Evolutionary conservation across 1,284 basidiomycete genomes (phyloP).

Genomic region (Fistulinella cinereoalba): DNA sequence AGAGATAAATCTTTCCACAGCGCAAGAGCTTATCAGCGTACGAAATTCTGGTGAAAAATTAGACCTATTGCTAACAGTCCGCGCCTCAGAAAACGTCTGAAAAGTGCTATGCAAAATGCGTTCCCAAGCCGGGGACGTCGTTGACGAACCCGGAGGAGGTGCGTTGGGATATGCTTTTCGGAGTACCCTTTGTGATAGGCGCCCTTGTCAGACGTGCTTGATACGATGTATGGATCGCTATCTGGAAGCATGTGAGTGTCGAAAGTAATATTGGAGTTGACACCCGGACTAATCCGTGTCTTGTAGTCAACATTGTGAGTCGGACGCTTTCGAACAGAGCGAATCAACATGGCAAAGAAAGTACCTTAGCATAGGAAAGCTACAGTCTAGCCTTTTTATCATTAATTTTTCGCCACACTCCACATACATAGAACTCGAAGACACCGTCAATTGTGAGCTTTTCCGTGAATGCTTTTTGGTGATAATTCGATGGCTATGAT

Average conservation of each 20-base stretch:
- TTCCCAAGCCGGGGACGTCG: constrained; percentile 72
- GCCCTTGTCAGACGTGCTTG: constrained; percentile 59
- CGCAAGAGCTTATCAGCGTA: constrained; percentile 80
- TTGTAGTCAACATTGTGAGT: constrained; percentile 71
- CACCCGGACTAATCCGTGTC: neutral
- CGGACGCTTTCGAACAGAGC: constrained; percentile 59
- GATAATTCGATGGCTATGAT: constrained; percentile 14
- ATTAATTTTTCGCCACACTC: too few relatives aligned
- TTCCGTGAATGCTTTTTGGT: neutral
- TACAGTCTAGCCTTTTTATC: neutral
- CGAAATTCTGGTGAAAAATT: neutral
- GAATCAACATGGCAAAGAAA: constrained; percentile 28
- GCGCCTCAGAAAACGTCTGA: constrained; percentile 66
- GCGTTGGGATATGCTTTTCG: neutral
- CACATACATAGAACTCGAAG: too few relatives aligned
- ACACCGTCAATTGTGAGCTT: too few relatives aligned
- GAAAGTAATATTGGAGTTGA: neutral
- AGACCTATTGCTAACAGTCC: neutral
- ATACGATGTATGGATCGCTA: constrained; percentile 76
- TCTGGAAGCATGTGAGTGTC: constrained; percentile 74
- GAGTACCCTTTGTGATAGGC: neutral
- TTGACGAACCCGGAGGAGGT: constrained; percentile 76
- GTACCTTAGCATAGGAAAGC: constrained; percentile 5
- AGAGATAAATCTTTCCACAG: constrained; percentile 72
- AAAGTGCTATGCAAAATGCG: constrained; percentile 73